Evolutionary conservation across 805 yeast species (phyloP).

Genomic region (Suhomyces canberraensis): DNA sequence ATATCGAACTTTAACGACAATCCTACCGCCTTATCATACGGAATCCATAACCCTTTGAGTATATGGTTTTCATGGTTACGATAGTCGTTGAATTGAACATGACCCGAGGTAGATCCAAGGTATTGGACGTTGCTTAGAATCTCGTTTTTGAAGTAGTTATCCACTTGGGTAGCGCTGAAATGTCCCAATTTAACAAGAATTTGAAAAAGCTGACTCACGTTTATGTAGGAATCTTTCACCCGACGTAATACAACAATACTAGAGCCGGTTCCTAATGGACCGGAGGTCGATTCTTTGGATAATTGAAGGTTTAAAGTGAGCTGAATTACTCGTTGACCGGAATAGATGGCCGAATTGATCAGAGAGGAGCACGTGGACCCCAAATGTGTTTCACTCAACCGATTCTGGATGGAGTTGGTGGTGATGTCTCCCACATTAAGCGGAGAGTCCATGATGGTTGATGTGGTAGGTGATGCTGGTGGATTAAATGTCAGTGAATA

Average conservation of each 20-base stretch:
- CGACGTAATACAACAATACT: constrained; percentile 29
- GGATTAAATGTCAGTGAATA: not conserved
- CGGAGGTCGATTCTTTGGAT: constrained; percentile 9
- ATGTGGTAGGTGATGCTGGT: not conserved
- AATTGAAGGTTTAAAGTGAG: constrained; percentile 18
- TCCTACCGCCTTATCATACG: constrained; percentile 41
- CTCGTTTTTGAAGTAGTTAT: constrained; percentile 31
- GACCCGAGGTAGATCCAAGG: constrained; percentile 13
- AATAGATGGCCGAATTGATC: constrained; percentile 28
- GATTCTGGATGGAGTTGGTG: constrained; percentile 35
- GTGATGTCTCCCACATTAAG: constrained; percentile 40
- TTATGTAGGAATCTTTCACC: constrained; percentile 41
- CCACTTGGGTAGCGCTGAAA: constrained; percentile 24
- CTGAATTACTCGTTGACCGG: constrained; percentile 38
- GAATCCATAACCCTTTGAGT: constrained; percentile 40
- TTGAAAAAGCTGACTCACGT: constrained; percentile 35
- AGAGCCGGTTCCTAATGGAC: not conserved
- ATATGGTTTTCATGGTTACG: constrained; percentile 23
- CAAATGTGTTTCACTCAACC: constrained; percentile 35
- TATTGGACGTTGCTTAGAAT: constrained; percentile 32
- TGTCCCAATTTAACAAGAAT: constrained; percentile 28
- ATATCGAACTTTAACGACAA: constrained; percentile 39
- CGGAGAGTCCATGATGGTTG: constrained; percentile 38
- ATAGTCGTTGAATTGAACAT: constrained; percentile 21
- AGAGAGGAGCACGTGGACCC: constrained; percentile 17